Percentiles rank a stretch among this genome's conserved stretches.
Evolutionary conservation across 345 rosid species (phyloP).

Genomic region (Corymbia maculata): DNA sequence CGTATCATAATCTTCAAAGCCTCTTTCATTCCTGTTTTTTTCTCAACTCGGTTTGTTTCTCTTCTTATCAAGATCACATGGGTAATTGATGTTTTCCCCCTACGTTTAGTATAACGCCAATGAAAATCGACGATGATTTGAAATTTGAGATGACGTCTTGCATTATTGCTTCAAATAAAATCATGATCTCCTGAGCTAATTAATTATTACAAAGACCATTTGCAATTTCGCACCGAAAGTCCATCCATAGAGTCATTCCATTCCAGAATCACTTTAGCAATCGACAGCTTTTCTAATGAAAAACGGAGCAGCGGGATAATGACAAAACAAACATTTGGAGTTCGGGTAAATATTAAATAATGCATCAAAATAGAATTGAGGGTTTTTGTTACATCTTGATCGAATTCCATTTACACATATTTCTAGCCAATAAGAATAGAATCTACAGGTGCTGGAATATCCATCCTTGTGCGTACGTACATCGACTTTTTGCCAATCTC

Average conservation of each 20-base stretch:
- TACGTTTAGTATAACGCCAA: not conserved
- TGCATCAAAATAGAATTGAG: not conserved
- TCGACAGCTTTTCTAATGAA: not conserved
- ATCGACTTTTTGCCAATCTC: not conserved
- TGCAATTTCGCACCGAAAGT: not conserved
- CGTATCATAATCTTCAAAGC: not conserved
- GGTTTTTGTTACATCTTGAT: not conserved
- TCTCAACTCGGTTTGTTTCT: not conserved
- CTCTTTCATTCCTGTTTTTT: not conserved
- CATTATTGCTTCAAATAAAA: not conserved
- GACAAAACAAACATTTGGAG: not conserved
- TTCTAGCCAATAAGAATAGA: not conserved
- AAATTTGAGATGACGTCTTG: not conserved
- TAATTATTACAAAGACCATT: not conserved
- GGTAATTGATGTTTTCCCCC: not conserved
- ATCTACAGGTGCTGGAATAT: not conserved
- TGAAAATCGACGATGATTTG: not conserved
- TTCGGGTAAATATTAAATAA: not conserved
- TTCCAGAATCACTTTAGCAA: not conserved
- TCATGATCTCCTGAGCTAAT: not conserved
- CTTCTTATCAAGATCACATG: not conserved
- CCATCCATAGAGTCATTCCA: not conserved
- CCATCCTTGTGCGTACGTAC: not conserved
- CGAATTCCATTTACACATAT: not conserved
- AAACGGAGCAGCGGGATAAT: not conserved